Conservation (phyloP, 805 yeast genomes). For the Saturnispora hagleri region DNA sequence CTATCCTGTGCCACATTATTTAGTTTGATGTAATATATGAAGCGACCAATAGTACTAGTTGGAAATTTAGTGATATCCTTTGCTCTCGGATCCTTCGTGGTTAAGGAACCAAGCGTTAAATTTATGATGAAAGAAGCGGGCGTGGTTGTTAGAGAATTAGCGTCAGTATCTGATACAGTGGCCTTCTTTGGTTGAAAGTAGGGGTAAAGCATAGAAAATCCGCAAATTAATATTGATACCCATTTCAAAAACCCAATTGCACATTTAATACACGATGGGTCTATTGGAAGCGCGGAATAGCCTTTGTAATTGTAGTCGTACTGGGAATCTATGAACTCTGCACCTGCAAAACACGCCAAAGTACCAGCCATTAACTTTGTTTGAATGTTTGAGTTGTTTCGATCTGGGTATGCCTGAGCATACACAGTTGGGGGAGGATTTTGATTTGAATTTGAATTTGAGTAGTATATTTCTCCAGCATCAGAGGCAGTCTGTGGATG, state of each 20-base stretch:
- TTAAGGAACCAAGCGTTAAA: neutral
- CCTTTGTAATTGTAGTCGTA: slow-evolving; percentile 12
- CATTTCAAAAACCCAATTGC: neutral
- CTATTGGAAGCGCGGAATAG: slow-evolving; percentile 7
- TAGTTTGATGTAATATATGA: slow-evolving; percentile 11
- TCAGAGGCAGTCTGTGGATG: neutral
- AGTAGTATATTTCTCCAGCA: neutral
- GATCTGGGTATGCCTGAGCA: neutral
- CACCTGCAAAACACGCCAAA: slow-evolving; percentile 27
- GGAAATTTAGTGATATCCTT: slow-evolving; percentile 10
- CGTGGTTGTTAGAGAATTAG: neutral
- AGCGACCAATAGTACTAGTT: neutral
- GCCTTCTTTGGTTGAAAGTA: slow-evolving; percentile 3
- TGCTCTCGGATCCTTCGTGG: neutral
- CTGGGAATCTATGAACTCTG: slow-evolving; percentile 16
- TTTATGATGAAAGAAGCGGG: neutral
- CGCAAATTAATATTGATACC: neutral
- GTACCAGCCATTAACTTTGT: slow-evolving; percentile 26
- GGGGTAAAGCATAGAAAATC: neutral
- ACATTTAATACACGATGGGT: neutral
- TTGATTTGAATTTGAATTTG: neutral
- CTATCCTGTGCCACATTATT: slow-evolving; percentile 11
- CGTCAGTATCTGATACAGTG: neutral
- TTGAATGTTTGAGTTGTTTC: neutral
- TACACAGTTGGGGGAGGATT: neutral